phyloP scores from a whole-genome alignment of 768 basidiomycete species.

The Macrocybe gigantea region DNA sequence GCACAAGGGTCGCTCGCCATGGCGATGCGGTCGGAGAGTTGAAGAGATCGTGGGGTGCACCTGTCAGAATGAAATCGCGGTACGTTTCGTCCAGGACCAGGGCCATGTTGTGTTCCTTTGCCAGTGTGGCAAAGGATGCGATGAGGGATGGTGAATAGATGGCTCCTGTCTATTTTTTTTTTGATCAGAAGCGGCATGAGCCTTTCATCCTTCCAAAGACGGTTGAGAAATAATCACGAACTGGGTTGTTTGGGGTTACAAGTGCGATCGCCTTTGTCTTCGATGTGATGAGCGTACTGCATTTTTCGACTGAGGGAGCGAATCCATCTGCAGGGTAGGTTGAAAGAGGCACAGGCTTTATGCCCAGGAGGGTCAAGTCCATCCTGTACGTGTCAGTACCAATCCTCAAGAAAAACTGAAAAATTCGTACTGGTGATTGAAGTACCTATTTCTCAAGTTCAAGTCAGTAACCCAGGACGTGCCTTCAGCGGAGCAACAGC shows the following conservation, averaged over 20 bases:
- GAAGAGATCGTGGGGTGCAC: conserved; percentile 53
- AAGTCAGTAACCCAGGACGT: background rate
- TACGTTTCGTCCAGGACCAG: conserved; percentile 88
- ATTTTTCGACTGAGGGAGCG: conserved; percentile 48
- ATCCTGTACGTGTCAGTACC: conserved; percentile 36
- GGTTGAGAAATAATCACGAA: conserved; percentile 17
- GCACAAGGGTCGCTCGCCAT: conserved; percentile 62
- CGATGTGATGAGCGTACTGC: conserved; percentile 44
- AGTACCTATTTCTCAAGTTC: conserved; percentile 40
- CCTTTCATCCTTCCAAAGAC: background rate
- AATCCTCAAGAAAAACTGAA: background rate
- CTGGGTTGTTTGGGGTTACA: conserved; percentile 76
- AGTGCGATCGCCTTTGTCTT: conserved; percentile 68
- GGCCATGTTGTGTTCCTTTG: conserved; percentile 46
- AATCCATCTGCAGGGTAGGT: conserved; percentile 50
- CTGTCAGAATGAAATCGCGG: conserved; percentile 61
- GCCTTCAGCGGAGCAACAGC: too few relatives aligned
- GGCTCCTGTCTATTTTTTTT: conserved; percentile 51
- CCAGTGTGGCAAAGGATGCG: conserved; percentile 53
- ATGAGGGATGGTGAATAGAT: conserved; percentile 56
- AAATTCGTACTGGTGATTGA: conserved; percentile 51
- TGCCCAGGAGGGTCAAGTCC: conserved; percentile 57
- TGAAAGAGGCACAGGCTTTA: conserved; percentile 51
- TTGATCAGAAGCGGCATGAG: background rate
- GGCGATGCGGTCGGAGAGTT: conserved; percentile 20